Percentiles rank a stretch among this genome's conserved stretches.
These are phyloP conservation scores for Vararia minispora DNA, from an alignment of 768 basidiomycete species.

Conservation along the genomic window DNA sequence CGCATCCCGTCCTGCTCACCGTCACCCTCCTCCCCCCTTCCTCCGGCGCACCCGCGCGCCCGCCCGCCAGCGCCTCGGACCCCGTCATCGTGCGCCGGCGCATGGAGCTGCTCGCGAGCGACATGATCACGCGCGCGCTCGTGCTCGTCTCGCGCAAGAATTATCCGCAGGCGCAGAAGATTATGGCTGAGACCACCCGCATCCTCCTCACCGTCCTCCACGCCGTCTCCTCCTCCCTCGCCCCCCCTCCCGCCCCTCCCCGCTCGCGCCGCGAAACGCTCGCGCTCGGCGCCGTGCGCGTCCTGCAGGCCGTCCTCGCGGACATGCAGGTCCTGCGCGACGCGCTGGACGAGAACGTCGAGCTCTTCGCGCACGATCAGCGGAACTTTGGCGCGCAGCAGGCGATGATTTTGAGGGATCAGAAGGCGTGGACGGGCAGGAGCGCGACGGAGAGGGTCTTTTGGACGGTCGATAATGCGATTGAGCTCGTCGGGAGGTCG, in stretches of 20 bases:
- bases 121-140: constrained; percentile 94
- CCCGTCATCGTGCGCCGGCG: constrained; percentile 85
- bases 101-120: constrained; percentile 93
- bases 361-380: constrained; percentile 87
- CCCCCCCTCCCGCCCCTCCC: constrained; percentile 42
- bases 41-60: constrained; percentile 22
- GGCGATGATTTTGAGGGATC: constrained; percentile 94
- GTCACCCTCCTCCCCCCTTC: constrained; percentile 71
- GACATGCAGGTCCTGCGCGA: constrained; percentile 83
- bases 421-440: constrained; percentile 89
- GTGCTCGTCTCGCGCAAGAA: constrained; percentile 89
- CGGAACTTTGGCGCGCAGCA: constrained; percentile 97
- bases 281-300: constrained; percentile 60
- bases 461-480: constrained; percentile 86
- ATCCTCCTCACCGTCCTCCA: constrained; percentile 88
- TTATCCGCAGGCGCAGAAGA: constrained; percentile 80
- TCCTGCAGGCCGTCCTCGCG: constrained; percentile 74
- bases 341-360: constrained; percentile 84
- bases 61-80: constrained; percentile 40
- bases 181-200: constrained; percentile 83
- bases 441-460: constrained; percentile 88
- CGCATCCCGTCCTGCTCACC: constrained; percentile 89
- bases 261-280: constrained; percentile 74
- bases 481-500: constrained; percentile 77
- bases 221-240: constrained; percentile 65